Evolutionary conservation across 2,329 filamentous ascomycete species (phyloP).

Genomic region (Verticillium zaregamsianum): DNA sequence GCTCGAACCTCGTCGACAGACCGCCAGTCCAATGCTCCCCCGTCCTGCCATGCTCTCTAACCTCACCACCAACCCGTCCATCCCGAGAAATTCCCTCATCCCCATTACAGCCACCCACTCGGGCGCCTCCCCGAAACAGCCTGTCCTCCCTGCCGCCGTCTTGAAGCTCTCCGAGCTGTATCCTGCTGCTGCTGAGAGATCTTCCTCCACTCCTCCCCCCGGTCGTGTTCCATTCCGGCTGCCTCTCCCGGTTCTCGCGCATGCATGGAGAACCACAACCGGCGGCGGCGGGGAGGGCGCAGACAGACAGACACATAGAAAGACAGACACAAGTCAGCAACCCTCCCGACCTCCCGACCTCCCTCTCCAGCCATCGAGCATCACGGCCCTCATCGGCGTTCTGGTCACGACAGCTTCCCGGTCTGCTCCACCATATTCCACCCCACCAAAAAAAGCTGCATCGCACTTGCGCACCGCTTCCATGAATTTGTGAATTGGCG

Average conservation of each 20-base stretch:
- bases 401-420: neutral
- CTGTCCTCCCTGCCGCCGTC: neutral
- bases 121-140: constrained; percentile 9
- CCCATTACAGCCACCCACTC: constrained; percentile 6
- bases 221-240: neutral
- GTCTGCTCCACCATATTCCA: neutral
- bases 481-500: neutral
- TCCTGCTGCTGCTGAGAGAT: neutral
- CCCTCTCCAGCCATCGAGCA: neutral
- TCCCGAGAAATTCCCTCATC: constrained; percentile 13
- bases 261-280: neutral
- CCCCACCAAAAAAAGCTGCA: neutral
- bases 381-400: neutral
- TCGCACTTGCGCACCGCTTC: neutral
- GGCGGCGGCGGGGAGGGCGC: neutral
- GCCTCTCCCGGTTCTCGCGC: neutral
- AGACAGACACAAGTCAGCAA: neutral
- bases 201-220: neutral
- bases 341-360: neutral
- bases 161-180: neutral
- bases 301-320: too few species aligned
- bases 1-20: neutral
- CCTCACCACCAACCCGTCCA: neutral
- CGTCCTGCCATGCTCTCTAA: neutral
- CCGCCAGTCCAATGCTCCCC: neutral